phyloP scores from a whole-genome alignment of 2,329 filamentous ascomycete genomes.

The Passalora sequoiae region DNA sequence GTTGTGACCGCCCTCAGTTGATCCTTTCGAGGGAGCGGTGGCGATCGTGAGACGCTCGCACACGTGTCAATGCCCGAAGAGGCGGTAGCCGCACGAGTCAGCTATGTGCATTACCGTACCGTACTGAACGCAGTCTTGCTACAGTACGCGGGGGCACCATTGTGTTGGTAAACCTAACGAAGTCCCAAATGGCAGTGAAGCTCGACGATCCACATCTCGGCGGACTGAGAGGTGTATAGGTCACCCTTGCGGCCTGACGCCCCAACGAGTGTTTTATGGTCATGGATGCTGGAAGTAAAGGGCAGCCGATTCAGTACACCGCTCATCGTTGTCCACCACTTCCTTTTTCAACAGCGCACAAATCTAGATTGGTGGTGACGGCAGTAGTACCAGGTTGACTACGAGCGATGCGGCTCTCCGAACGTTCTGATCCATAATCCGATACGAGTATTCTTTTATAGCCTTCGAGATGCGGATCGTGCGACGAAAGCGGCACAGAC shows the following conservation, averaged over 20 bases:
- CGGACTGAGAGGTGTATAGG: not conserved
- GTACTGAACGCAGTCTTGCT: not conserved
- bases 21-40: too few relatives aligned
- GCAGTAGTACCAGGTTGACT: too few relatives aligned
- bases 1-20: too few relatives aligned
- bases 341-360: constrained; percentile 1
- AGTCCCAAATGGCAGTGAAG: not conserved
- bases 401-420: constrained; percentile 13
- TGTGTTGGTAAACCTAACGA: not conserved
- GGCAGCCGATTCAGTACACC: constrained; percentile 4
- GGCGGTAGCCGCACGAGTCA: constrained; percentile 2
- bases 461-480: constrained; percentile 9
- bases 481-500: constrained; percentile 10
- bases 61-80: constrained; percentile 5
- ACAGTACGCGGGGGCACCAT: not conserved
- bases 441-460: constrained; percentile 11
- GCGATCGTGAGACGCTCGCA: constrained; percentile 1
- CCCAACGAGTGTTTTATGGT: constrained; percentile 1
- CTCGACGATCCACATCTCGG: constrained; percentile 4
- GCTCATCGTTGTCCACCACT: not conserved
- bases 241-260: constrained; percentile 1
- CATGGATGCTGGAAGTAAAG: constrained; percentile 1
- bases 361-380: too few relatives aligned
- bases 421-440: constrained; percentile 8
- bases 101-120: not conserved